Evolutionary conservation across 1,139 yeast genomes (phyloP), one percentile per base, ranked within the genome.

Genomic region (Scheffersomyces stambukii): DNA sequence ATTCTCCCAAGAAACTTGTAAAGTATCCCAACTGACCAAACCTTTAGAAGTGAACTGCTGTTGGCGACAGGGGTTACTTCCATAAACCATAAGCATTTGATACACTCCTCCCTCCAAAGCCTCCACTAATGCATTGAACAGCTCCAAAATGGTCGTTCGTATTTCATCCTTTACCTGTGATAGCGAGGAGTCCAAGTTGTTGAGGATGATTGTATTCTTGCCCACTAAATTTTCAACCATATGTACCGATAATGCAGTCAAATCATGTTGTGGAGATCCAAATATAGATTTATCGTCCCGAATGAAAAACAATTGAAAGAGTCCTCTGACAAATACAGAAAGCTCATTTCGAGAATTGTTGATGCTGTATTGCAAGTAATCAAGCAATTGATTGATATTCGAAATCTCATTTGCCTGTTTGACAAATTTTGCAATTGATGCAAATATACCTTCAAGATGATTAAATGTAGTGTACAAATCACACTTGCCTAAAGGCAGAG

Each of bases 61-160:
- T 48, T 85, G 91, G 30, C 96, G 70, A 31, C 95, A 77, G 15
- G 85, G 77, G 47, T 89, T 89, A 51, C 80, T 83, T 11, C 85
- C 80, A 37, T 66, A 60, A 3, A 70, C 62, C 8, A 76, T 71
- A 21, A 83, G 49, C 44, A 70, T 60, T 35, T 81, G 86, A 46
- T 74, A 73, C 14, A 66, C 52, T 0, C 70, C 72, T 3, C 64
- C 51, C 35, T 71, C 76, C 11, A 72, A 36, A 31, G 67, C 72
- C 10, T 25, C 31, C 6, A 34, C 16, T 6, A 23, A 17, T n/a
- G 26, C 25, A 6, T 12, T 18, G 24, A 30, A 29, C 23, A 27
- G 27, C 8, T 23, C 17, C 12, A 32, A 9, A 2, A 41, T 34
- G 5, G 42, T 43, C 1, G 23, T 19, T 20, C 35, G 36, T 2